Conservation (phyloP, 306 rosid species). For the Bauhinia variegata region DNA sequence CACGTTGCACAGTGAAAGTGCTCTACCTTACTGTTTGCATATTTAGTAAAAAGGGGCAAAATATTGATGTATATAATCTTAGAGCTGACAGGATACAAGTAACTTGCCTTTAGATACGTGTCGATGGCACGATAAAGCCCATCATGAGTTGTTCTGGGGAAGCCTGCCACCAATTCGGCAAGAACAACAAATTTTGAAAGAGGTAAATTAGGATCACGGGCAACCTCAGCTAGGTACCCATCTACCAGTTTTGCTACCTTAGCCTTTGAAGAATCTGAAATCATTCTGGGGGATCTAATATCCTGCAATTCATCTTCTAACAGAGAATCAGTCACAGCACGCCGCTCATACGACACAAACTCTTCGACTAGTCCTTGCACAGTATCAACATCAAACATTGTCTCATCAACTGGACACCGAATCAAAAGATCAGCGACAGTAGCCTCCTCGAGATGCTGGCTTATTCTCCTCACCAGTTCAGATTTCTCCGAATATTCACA, state of each 20-base stretch:
- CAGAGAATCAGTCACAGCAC: constrained; percentile 45
- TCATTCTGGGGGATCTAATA: constrained; percentile 59
- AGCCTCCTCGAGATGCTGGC: constrained; percentile 83
- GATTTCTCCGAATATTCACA: constrained; percentile 60
- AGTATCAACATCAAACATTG: constrained; percentile 59
- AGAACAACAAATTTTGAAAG: constrained; percentile 56
- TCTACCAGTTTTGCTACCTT: constrained; percentile 86
- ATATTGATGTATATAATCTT: neutral
- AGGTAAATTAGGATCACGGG: constrained; percentile 72
- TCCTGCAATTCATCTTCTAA: constrained; percentile 70
- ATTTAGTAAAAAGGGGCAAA: neutral
- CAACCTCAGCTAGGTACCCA: constrained; percentile 79
- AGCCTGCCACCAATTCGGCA: constrained; percentile 72
- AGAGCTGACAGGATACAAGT: constrained; percentile 9
- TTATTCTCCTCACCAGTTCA: constrained; percentile 64
- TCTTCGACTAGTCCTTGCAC: constrained; percentile 79
- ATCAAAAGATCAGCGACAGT: constrained; percentile 70
- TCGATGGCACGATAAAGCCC: constrained; percentile 90
- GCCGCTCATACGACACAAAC: constrained; percentile 54
- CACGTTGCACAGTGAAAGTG: no score
- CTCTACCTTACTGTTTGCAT: no score
- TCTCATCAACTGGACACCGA: constrained; percentile 51
- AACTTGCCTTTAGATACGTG: constrained; percentile 78
- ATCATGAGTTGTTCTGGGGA: constrained; percentile 76
- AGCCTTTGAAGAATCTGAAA: constrained; percentile 59